Percentiles rank a stretch among this genome's conserved stretches.
Conservation (phyloP, 192 early-diverging fungal genomes). For the Mortierella antarctica region DNA sequence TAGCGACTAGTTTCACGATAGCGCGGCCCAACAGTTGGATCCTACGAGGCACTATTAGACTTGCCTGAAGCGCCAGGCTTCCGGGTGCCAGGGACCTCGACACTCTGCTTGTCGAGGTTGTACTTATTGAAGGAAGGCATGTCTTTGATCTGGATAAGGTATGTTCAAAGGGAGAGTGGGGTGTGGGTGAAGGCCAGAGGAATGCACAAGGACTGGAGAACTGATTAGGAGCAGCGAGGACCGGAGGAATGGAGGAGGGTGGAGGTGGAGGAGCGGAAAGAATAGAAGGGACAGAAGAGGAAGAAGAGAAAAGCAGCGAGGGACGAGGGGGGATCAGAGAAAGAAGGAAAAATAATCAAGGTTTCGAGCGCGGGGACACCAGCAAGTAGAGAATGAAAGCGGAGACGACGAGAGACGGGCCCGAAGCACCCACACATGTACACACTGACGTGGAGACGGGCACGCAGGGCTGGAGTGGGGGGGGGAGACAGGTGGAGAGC, state of each 20-base stretch:
- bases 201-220: not conserved
- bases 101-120: conserved; percentile 63
- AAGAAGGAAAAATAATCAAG: conserved; percentile 4
- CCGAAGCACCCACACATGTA: no score
- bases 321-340: not conserved
- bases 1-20: not conserved
- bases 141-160: not conserved
- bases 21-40: not conserved
- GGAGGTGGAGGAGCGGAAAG: not conserved
- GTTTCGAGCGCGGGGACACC: not conserved
- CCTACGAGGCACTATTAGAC: not conserved
- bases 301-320: conserved; percentile 1
- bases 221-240: not conserved
- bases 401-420: no score
- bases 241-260: not conserved
- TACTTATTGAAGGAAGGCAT: conserved; percentile 44
- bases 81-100: conserved; percentile 60
- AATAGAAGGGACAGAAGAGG: not conserved
- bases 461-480: not conserved
- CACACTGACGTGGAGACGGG: not conserved
- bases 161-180: conserved; percentile 1
- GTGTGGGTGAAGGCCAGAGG: not conserved
- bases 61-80: conserved; percentile 64
- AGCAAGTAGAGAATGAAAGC: no score
- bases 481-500: not conserved